A percentile compares a stretch with the other conserved stretches of the same genome.
These are phyloP conservation scores for Primulina huaijiensis DNA, from an alignment of 257 asterid genomes.

Conservation along the genomic window DNA sequence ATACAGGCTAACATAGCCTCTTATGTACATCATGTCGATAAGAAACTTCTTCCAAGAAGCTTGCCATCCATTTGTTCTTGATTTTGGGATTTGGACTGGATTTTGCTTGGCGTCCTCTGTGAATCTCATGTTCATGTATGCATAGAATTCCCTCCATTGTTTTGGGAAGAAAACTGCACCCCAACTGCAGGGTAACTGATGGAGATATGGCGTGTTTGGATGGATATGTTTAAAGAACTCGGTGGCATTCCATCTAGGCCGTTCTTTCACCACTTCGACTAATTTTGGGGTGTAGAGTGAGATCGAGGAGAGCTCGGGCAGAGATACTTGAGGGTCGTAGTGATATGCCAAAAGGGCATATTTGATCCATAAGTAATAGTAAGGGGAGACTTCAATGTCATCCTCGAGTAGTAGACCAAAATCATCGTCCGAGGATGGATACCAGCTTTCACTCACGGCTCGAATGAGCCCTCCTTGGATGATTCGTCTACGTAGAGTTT, in stretches of 20 bases:
- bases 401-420: constrained; percentile 86
- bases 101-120: constrained; percentile 78
- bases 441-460: constrained; percentile 95
- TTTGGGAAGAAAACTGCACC: constrained; percentile 94
- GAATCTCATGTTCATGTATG: constrained; percentile 91
- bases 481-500: constrained; percentile 67
- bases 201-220: constrained; percentile 94
- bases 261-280: constrained; percentile 88
- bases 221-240: constrained; percentile 67
- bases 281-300: constrained; percentile 88
- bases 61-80: constrained; percentile 98
- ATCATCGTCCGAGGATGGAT: constrained; percentile 81
- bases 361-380: constrained; percentile 88
- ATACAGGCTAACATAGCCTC: constrained; percentile 83
- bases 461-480: constrained; percentile 93
- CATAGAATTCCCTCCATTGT: constrained; percentile 92
- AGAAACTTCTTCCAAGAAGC: constrained; percentile 98
- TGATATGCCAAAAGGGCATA: constrained; percentile 76
- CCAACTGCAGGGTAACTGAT: constrained; percentile 95
- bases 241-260: constrained; percentile 94
- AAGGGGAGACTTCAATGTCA: constrained; percentile 91
- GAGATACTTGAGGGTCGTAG: constrained; percentile 80
- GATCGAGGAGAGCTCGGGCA: constrained; percentile 83
- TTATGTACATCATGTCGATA: constrained; percentile 88
- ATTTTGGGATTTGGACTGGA: constrained; percentile 90